Percentiles rank a stretch among this genome's conserved stretches.
These are phyloP conservation scores for Haplosporangium sp. DNA, from an alignment of 371 early-diverging fungal species.

Conservation along the genomic window DNA sequence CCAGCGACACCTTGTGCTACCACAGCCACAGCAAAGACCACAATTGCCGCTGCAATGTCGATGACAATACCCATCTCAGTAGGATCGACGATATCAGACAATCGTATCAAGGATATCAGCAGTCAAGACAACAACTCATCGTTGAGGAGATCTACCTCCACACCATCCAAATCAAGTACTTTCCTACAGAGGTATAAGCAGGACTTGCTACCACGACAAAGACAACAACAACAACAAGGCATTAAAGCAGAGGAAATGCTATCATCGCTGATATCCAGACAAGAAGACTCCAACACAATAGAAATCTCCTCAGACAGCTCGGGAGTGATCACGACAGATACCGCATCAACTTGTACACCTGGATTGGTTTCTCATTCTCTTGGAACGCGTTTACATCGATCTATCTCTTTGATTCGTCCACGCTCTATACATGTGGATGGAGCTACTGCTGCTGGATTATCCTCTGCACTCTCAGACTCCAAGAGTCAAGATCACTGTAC, in stretches of 20 bases:
- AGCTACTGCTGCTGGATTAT: too few relatives aligned
- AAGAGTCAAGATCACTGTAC: background rate
- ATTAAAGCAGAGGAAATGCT: too few relatives aligned
- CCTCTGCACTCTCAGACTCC: background rate
- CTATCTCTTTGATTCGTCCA: too few relatives aligned
- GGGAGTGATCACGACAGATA: too few relatives aligned
- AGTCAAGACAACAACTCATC: background rate
- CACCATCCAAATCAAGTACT: background rate
- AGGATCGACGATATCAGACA: background rate
- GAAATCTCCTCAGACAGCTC: too few relatives aligned
- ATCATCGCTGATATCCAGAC: background rate
- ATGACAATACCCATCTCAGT: background rate
- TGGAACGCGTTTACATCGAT: too few relatives aligned
- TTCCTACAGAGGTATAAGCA: background rate
- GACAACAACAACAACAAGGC: background rate
- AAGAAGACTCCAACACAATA: background rate
- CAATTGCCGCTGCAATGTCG: background rate
- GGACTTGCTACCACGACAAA: background rate
- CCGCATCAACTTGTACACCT: too few relatives aligned
- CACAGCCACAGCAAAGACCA: background rate
- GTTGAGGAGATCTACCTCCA: background rate
- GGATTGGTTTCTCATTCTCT: too few relatives aligned
- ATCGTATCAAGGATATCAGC: background rate
- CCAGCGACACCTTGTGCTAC: background rate
- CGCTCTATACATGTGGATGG: too few relatives aligned